These are phyloP conservation scores for Fusarium sp. DNA, from an alignment of 2,329 filamentous ascomycete species.

Conservation along the genomic window DNA sequence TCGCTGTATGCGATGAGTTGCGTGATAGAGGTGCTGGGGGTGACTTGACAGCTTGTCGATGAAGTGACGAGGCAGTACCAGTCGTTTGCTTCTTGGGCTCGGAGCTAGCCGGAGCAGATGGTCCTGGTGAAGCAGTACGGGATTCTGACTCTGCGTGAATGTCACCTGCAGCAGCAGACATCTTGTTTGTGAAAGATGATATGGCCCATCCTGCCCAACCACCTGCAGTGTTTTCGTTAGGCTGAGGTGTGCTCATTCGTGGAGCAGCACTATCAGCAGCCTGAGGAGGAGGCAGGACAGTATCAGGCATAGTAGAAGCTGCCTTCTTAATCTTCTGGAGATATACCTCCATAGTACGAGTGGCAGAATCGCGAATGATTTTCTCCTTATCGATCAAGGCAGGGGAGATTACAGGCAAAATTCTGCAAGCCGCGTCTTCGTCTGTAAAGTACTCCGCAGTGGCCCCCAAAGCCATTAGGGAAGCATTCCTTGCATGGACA, in stretches of 20 bases:
- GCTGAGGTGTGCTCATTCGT: slow-evolving; percentile 83
- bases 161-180: slow-evolving; percentile 85
- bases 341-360: slow-evolving; percentile 89
- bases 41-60: slow-evolving; percentile 69
- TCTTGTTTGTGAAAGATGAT: slow-evolving; percentile 96
- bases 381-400: slow-evolving; percentile 95
- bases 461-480: slow-evolving; percentile 85
- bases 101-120: slow-evolving; percentile 56
- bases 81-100: slow-evolving; percentile 54
- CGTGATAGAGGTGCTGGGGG: slow-evolving; percentile 61
- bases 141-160: slow-evolving; percentile 73
- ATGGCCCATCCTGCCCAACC: slow-evolving; percentile 98
- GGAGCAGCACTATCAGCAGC: slow-evolving; percentile 67
- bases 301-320: slow-evolving; percentile 82
- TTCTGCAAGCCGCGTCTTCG: slow-evolving; percentile 86
- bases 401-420: slow-evolving; percentile 87
- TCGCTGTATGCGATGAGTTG: slow-evolving; percentile 60
- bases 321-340: slow-evolving; percentile 85
- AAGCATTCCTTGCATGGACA: slow-evolving; percentile 90
- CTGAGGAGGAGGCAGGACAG: slow-evolving; percentile 74
- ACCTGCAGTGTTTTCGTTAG: slow-evolving; percentile 60
- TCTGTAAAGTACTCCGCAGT: slow-evolving; percentile 89
- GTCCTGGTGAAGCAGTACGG: slow-evolving; percentile 57
- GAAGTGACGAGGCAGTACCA: slow-evolving; percentile 68
- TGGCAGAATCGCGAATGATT: slow-evolving; percentile 89